Evolutionary conservation across 2,329 filamentous ascomycete genomes (phyloP), one percentile per base, ranked within the genome.

Genomic region (Diaporthe ampelina): DNA sequence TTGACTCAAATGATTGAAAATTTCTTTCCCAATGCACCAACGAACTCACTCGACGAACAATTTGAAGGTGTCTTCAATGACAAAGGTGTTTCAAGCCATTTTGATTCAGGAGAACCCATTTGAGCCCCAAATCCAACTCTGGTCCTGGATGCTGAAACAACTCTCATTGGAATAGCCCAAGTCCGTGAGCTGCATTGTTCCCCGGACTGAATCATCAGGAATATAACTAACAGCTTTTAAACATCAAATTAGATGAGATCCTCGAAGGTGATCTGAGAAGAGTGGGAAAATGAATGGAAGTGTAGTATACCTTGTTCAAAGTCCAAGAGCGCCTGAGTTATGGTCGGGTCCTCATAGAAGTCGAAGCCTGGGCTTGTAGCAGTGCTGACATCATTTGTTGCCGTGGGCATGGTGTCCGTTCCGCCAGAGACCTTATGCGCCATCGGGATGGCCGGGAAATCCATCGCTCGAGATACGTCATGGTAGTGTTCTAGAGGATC

Each of bases 231-330:
- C 35, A 43, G 35, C 57, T 59, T 3, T 17, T 32, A 13, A 24
- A 17, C 2, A 13, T 26, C 21, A 43, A 37, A 24, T 40, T 15
- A 59, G 57, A n/a, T n/a, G n/a, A n/a, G n/a, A n/a, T n/a, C n/a
- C n/a, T n/a, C n/a, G n/a, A n/a, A n/a, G n/a, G n/a, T n/a, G n/a
- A n/a, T n/a, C n/a, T n/a, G n/a, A n/a, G n/a, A n/a, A n/a, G n/a
- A n/a, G n/a, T n/a, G n/a, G n/a, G n/a, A n/a, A n/a, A n/a, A n/a
- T n/a, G n/a, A n/a, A n/a, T n/a, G n/a, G n/a, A n/a, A n/a, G n/a
- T n/a, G n/a, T n/a, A n/a, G n/a, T n/a, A n/a, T n/a, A 59, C 57
- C 57, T 26, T 59, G 35, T 40, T 59, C 57, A 26, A 59, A 59
- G 17, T 59, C 57, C 57, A 59, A 43, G 5, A 59, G 35, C n/a